Percentiles rank a stretch among this genome's conserved stretches.
Evolutionary conservation across 495 filamentous ascomycete genomes (phyloP).

Genomic region (Neurospora sublineolata): DNA sequence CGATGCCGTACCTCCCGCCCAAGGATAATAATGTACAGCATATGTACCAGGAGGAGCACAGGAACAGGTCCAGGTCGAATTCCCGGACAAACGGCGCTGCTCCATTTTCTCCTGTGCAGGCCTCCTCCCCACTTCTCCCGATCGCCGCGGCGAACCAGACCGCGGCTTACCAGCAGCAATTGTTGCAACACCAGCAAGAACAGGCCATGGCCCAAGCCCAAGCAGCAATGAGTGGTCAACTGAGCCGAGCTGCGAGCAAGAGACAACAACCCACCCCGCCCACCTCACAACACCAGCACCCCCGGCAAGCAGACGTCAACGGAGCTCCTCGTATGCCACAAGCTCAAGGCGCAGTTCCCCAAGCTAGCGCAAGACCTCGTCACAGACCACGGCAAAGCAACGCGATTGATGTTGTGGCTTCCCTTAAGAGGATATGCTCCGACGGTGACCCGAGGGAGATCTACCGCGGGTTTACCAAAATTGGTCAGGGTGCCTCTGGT

Average conservation of each 20-base stretch:
- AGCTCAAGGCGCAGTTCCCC: constrained; percentile 26
- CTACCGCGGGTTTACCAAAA: constrained; percentile 84
- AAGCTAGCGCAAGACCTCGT: constrained; percentile 52
- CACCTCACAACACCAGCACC: constrained; percentile 44
- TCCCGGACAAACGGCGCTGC: constrained; percentile 38
- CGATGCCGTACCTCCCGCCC: constrained; percentile 34
- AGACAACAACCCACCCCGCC: constrained; percentile 42
- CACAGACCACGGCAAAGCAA: constrained; percentile 62
- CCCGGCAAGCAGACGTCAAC: constrained; percentile 43
- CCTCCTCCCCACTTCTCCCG: constrained; percentile 16
- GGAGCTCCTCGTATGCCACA: constrained; percentile 40
- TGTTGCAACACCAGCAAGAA: constrained; percentile 60
- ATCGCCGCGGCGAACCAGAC: constrained; percentile 23
- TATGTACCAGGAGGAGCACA: constrained; percentile 42
- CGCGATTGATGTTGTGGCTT: constrained; percentile 68
- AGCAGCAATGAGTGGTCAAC: constrained; percentile 41
- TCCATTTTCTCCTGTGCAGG: constrained; percentile 28
- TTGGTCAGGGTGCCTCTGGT: constrained; percentile 93
- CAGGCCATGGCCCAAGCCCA: constrained; percentile 67
- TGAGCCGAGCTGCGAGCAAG: constrained; percentile 57
- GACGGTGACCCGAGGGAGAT: constrained; percentile 76
- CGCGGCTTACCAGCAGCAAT: constrained; percentile 55
- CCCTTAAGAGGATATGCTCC: constrained; percentile 79
- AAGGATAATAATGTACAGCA: constrained; percentile 30
- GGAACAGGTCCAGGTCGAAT: constrained; percentile 38